These are phyloP conservation scores for Cutaneotrichosporon sp. DNA, from an alignment of 1,284 basidiomycete species.

Conservation along the genomic window DNA sequence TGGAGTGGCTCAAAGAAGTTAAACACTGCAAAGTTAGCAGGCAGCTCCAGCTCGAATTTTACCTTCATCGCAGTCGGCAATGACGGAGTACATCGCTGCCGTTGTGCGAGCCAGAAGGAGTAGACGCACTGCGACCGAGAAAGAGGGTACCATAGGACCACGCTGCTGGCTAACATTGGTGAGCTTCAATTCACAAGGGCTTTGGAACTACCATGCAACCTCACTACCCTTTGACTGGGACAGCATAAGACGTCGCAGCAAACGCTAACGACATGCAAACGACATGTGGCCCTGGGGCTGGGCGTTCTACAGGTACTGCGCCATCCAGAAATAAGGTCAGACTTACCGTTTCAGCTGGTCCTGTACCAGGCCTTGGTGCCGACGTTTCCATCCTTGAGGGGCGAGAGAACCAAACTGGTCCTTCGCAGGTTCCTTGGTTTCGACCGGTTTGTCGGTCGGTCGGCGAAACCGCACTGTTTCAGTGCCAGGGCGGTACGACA, in stretches of 20 bases:
- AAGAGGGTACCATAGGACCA: slow-evolving; percentile 72
- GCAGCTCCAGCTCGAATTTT: slow-evolving; percentile 15
- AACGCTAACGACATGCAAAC: too few relatives aligned
- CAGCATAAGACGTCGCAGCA: too few relatives aligned
- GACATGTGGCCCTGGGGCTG: too few relatives aligned
- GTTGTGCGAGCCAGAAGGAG: slow-evolving; percentile 73
- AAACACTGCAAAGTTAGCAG: slow-evolving; percentile 59
- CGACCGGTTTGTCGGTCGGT: slow-evolving; percentile 29
- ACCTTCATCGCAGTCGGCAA: slow-evolving; percentile 98
- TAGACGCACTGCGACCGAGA: slow-evolving; percentile 75
- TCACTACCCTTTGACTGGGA: too few relatives aligned
- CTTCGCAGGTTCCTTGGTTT: slow-evolving; percentile 23
- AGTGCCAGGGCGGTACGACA: slow-evolving; percentile 35
- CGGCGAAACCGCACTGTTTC: slow-evolving; percentile 45
- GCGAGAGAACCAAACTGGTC: slow-evolving; percentile 41
- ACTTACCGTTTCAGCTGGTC: slow-evolving; percentile 44
- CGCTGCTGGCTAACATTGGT: slow-evolving; percentile 24
- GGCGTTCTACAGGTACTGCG: too few relatives aligned
- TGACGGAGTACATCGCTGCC: slow-evolving; percentile 93
- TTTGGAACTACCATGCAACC: too few relatives aligned
- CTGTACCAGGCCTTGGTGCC: slow-evolving; percentile 48
- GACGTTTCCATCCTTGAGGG: slow-evolving; percentile 39
- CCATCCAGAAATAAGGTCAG: too few relatives aligned
- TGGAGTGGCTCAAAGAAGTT: slow-evolving; percentile 99
- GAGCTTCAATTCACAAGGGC: too few relatives aligned